These are phyloP conservation scores for Plectranthus barbatus DNA, from an alignment of 257 asterid genomes.

Conservation along the genomic window DNA sequence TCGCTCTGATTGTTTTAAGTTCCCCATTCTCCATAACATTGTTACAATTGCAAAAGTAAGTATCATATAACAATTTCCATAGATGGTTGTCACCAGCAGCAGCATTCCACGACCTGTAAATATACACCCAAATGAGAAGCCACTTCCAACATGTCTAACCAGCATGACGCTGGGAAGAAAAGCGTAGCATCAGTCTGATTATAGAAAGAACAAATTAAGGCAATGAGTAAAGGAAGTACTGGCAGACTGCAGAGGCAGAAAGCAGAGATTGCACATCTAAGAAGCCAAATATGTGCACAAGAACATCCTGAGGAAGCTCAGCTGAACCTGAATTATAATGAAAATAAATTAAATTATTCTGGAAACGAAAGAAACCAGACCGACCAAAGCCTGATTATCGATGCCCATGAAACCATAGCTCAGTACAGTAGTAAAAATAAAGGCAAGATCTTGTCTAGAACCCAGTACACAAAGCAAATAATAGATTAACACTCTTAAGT, in stretches of 20 bases:
- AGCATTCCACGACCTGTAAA: conserved; percentile 61
- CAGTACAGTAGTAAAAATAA: not conserved
- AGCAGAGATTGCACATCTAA: conserved; percentile 60
- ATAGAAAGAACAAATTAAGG: not conserved
- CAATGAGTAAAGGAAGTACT: conserved; percentile 29
- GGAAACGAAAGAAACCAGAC: not conserved
- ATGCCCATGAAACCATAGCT: not conserved
- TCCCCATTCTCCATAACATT: conserved; percentile 1
- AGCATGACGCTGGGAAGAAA: not conserved
- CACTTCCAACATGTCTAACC: not conserved
- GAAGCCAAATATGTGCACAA: conserved; percentile 53
- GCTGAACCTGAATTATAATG: conserved; percentile 29
- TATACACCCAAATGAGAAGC: not conserved
- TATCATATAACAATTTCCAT: conserved; percentile 46
- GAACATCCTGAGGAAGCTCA: conserved; percentile 63
- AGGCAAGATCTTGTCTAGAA: not conserved
- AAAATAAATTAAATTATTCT: not conserved
- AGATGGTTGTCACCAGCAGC: conserved; percentile 63
- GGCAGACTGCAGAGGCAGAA: conserved; percentile 65
- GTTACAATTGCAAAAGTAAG: conserved; percentile 28
- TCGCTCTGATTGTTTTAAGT: conserved; percentile 6
- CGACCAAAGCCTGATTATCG: not conserved
- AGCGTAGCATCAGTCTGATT: not conserved
- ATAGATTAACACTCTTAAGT: not conserved
- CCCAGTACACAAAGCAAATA: not conserved